Base-by-base conservation (phyloP, 306 rosid species). In the Glycine latifolia region DNA sequence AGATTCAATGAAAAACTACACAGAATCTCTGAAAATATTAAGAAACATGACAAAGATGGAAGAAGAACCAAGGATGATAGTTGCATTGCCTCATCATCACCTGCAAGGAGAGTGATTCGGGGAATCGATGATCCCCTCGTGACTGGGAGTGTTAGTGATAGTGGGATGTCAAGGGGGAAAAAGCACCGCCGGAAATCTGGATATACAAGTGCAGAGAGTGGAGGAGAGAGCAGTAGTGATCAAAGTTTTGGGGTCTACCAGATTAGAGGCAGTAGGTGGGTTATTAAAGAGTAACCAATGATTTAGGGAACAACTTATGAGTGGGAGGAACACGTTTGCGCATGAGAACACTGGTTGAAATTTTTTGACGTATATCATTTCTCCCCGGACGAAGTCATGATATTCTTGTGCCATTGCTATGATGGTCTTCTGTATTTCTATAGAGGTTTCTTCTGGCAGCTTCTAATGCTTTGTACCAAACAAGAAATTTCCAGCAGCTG, bases 161-260 rank as follows among this genome's bases (percentile, higher is more conserved):
- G 99, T 81, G 91, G 88, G 17, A 84, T 92, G 53, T 33, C 76
- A 1, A 87, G 88, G 91, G 94, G 71, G 48, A 96, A 94, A 92
- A 96, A 91, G 89, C 94, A 96, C 74, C 94, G 94, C 52, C 79
- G 81, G 44, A 89, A 96, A 88, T 87, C 98, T 39, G 98, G 91
- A 80, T 79, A 86, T 79, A 71, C 90, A 2, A 92, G 99, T 85
- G 98, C 88, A 17, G 99, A 96, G 89, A 93, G 98, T 48, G 98
- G 99, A 0, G 99, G 98, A 62, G 98, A 96, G 88, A 93, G 98
- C 81, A 91, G 99, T 81, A 91, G 94, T 59, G 99, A 96, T 82
- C 91, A 91, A 74, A 88, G 88, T 78, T 91, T 79, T 43, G 92
- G 98, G 37, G 92, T 90, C 58, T 93, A 89, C 83, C 97, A 88